These are phyloP conservation scores for Psilocybe tampanensis DNA, from an alignment of 768 basidiomycete genomes.

Conservation along the genomic window DNA sequence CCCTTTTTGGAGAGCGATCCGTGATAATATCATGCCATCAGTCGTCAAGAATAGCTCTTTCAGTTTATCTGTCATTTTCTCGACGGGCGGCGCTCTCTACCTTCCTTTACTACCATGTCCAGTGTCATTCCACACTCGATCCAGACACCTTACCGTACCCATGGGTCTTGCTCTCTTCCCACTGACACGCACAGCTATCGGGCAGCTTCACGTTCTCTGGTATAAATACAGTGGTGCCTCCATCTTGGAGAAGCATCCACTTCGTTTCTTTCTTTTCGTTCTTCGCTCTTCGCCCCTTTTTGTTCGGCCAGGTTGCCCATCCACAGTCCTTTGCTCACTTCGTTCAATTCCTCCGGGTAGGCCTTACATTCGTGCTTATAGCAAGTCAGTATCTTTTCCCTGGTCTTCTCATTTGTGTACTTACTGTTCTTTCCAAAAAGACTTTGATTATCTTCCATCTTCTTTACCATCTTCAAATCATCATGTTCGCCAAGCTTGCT, in stretches of 20 bases:
- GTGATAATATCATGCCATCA: slow-evolving; percentile 11
- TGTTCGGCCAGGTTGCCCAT: slow-evolving; percentile 44
- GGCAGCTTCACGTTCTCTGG: background rate
- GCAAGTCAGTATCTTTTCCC: slow-evolving; percentile 22
- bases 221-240: slow-evolving; percentile 17
- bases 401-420: slow-evolving; percentile 1
- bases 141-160: background rate
- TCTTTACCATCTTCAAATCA: slow-evolving; percentile 18
- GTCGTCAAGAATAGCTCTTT: slow-evolving; percentile 2
- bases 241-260: slow-evolving; percentile 14
- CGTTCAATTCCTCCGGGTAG: slow-evolving; percentile 27
- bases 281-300: slow-evolving; percentile 24
- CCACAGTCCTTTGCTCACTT: slow-evolving; percentile 34
- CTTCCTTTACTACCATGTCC: slow-evolving; percentile 15
- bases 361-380: slow-evolving; percentile 32
- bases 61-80: slow-evolving; percentile 12
- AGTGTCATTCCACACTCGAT: slow-evolving; percentile 9
- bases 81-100: slow-evolving; percentile 13
- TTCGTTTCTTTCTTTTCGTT: slow-evolving; percentile 19
- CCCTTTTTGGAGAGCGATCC: slow-evolving; percentile 6
- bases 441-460: slow-evolving; percentile 20
- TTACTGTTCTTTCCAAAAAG: background rate
- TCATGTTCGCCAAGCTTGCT: slow-evolving; percentile 43
- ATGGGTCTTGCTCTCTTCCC: slow-evolving; percentile 2
- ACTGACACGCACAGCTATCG: background rate